Conservation (phyloP, 768 basidiomycete genomes). For the Vararia minispora region DNA sequence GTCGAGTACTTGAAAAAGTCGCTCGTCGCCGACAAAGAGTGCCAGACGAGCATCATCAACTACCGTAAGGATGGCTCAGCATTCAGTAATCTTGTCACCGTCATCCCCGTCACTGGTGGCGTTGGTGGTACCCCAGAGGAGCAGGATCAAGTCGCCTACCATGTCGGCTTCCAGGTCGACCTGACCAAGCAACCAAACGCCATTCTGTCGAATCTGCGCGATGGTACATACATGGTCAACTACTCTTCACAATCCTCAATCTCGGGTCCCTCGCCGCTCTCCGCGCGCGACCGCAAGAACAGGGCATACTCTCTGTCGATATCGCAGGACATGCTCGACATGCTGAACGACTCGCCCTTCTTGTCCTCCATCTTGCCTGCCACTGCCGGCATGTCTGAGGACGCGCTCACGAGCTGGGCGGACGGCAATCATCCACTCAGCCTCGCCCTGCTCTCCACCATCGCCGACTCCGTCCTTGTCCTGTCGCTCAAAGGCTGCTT, state of each 20-base stretch:
- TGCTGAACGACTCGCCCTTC: constrained; percentile 38
- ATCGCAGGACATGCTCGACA: constrained; percentile 40
- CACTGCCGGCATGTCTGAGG: constrained; percentile 12
- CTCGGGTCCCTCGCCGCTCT: constrained; percentile 10
- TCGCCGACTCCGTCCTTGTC: constrained; percentile 81
- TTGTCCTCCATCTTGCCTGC: constrained; percentile 29
- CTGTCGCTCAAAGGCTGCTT: constrained; percentile 88
- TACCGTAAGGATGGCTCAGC: constrained; percentile 75
- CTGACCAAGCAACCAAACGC: constrained; percentile 77
- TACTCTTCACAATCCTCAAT: constrained; percentile 24
- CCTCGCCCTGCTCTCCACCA: constrained; percentile 45
- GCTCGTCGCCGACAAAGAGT: constrained; percentile 70
- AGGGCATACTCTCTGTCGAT: constrained; percentile 23
- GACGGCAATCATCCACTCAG: constrained; percentile 39
- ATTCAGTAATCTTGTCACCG: constrained; percentile 87
- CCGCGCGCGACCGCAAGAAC: constrained; percentile 23
- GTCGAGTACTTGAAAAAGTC: constrained; percentile 60
- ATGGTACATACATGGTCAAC: constrained; percentile 69
- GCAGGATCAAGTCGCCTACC: constrained; percentile 65
- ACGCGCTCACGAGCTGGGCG: constrained; percentile 14
- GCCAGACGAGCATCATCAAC: constrained; percentile 80
- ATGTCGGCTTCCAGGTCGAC: constrained; percentile 95
- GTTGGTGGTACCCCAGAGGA: constrained; percentile 34
- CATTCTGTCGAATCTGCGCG: constrained; percentile 67
- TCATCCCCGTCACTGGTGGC: constrained; percentile 76